Percentiles rank a stretch among this genome's conserved stretches.
Evolutionary conservation across 768 basidiomycete species (phyloP).

Genomic region (Strobilomyces dryophilus): DNA sequence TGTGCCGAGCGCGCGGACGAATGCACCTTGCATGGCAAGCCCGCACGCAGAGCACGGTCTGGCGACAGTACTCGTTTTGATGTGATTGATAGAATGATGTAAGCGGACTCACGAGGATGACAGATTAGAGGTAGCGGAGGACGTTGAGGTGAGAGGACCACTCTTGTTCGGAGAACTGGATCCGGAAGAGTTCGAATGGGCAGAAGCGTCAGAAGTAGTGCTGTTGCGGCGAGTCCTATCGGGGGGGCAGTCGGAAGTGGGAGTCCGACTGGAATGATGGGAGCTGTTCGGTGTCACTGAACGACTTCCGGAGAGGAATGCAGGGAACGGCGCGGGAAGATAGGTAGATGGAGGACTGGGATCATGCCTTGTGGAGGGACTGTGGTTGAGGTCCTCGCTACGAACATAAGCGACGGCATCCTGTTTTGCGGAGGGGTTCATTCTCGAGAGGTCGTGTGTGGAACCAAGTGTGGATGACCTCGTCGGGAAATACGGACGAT

Average conservation of each 20-base stretch:
- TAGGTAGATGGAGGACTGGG: slow-evolving; percentile 9
- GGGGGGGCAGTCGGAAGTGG: slow-evolving; percentile 52
- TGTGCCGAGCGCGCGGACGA: slow-evolving; percentile 90
- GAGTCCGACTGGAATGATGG: slow-evolving; percentile 43
- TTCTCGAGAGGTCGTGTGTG: slow-evolving; percentile 50
- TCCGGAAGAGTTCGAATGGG: slow-evolving; percentile 51
- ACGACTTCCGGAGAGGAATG: slow-evolving; percentile 52
- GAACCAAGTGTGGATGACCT: slow-evolving; percentile 63
- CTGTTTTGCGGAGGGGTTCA: slow-evolving; percentile 34
- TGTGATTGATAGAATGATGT: slow-evolving; percentile 7
- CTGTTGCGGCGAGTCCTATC: slow-evolving; percentile 45
- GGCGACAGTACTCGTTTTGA: background rate
- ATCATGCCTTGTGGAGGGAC: slow-evolving; percentile 12
- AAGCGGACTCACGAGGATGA: slow-evolving; percentile 52
- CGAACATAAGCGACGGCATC: slow-evolving; percentile 46
- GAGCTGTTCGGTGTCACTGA: slow-evolving; percentile 57
- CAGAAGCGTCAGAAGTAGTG: slow-evolving; percentile 47
- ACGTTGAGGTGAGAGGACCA: slow-evolving; percentile 48
- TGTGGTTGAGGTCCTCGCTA: slow-evolving; percentile 69
- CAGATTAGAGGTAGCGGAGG: slow-evolving; percentile 51
- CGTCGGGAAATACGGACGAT: slow-evolving; percentile 53
- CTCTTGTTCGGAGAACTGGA: slow-evolving; percentile 37
- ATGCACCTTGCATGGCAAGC: slow-evolving; percentile 87
- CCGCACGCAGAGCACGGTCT: slow-evolving; percentile 77
- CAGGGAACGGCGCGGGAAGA: slow-evolving; percentile 42